phyloP scores from a whole-genome alignment of 257 asterid genomes.

The Leonotis leonurus region DNA sequence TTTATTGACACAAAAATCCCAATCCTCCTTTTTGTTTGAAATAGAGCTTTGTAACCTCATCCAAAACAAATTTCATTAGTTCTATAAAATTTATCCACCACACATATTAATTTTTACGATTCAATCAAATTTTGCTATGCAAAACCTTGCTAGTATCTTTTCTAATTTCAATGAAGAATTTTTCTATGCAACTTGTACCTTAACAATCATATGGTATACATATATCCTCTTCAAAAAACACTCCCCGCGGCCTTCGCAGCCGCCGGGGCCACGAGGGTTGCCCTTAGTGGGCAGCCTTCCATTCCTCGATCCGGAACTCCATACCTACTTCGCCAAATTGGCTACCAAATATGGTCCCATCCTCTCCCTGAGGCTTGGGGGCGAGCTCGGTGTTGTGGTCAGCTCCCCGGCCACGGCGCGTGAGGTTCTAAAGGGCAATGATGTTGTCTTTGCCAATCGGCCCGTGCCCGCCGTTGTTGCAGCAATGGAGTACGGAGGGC shows the following conservation, averaged over 20 bases:
- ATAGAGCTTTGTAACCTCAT: too few species aligned
- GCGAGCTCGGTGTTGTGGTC: conserved; percentile 24
- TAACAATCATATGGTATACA: too few species aligned
- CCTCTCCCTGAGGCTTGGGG: conserved; percentile 35
- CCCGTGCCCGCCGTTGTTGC: conserved; percentile 19
- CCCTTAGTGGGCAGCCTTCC: conserved; percentile 36
- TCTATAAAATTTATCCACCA: too few species aligned
- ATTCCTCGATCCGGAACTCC: conserved; percentile 38
- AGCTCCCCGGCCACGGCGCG: conserved; percentile 25
- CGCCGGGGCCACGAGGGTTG: conserved; percentile 52
- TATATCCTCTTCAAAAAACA: conserved; percentile 9
- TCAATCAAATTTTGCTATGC: too few species aligned
- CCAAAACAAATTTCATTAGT: too few species aligned
- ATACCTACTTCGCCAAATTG: conserved; percentile 24
- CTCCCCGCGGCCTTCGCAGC: conserved; percentile 21
- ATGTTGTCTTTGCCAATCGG: conserved; percentile 37
- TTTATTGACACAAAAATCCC: too few species aligned
- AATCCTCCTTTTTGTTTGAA: too few species aligned
- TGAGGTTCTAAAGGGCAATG: conserved; percentile 31
- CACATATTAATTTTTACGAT: too few species aligned
- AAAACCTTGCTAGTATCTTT: too few species aligned
- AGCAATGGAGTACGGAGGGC: conserved; percentile 29
- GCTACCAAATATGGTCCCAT: conserved; percentile 29
- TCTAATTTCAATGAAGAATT: too few species aligned
- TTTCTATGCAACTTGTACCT: too few species aligned